phyloP scores from a whole-genome alignment of 129 eudicot genomes.

The Lactuca saligna region DNA sequence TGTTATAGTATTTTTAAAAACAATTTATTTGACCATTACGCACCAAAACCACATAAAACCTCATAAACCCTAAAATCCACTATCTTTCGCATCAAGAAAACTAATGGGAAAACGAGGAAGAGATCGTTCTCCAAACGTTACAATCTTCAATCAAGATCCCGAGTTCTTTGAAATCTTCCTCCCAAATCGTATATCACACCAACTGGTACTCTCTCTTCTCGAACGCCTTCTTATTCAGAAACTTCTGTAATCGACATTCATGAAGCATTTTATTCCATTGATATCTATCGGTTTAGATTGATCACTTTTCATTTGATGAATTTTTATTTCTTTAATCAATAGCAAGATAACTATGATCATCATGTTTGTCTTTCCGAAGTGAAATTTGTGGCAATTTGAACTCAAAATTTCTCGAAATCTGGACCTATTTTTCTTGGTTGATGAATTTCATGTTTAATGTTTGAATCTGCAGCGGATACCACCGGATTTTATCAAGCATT shows the following conservation, averaged over 20 bases:
- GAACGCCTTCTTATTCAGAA: not conserved
- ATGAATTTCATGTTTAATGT: not conserved
- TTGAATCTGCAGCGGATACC: conserved; percentile 40
- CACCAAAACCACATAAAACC: not conserved
- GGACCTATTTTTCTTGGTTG: not conserved
- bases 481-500: conserved; percentile 36
- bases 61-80: not conserved
- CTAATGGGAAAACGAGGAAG: conserved; percentile 18
- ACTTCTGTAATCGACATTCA: not conserved
- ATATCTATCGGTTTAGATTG: not conserved
- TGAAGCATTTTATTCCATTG: not conserved
- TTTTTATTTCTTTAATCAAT: too few species aligned
- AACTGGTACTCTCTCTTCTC: conserved; percentile 23
- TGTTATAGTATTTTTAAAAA: too few species aligned
- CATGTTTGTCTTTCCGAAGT: not conserved
- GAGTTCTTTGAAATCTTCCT: conserved; percentile 40
- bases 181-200: conserved; percentile 38
- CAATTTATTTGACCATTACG: too few species aligned
- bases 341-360: not conserved
- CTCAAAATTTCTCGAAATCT: not conserved
- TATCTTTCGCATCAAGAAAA: not conserved
- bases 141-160: conserved; percentile 14
- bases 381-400: too few species aligned
- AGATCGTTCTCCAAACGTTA: conserved; percentile 18
- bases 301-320: not conserved